Conservation (phyloP, 2,329 filamentous ascomycete genomes). For the Diplocarpon rosae region DNA sequence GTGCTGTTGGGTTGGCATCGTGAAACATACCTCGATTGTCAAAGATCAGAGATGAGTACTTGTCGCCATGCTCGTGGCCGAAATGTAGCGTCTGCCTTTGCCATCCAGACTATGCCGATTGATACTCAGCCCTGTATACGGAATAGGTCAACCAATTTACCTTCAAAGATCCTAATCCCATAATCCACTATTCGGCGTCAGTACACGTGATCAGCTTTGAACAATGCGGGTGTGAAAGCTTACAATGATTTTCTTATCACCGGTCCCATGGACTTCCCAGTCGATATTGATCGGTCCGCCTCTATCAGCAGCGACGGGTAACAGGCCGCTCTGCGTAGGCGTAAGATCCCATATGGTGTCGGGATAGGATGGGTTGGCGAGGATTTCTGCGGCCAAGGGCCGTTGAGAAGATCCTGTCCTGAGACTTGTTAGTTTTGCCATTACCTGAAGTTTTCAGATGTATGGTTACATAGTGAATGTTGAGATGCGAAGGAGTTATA, state of each 20-base stretch:
- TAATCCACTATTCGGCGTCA: slow-evolving; percentile 50
- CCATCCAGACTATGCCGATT: slow-evolving; percentile 48
- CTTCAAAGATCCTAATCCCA: slow-evolving; percentile 63
- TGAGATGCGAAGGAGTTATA: background rate
- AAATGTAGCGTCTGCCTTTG: slow-evolving; percentile 78
- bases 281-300: slow-evolving; percentile 67
- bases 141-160: slow-evolving; percentile 5
- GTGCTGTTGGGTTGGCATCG: background rate
- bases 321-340: slow-evolving; percentile 49
- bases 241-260: slow-evolving; percentile 62
- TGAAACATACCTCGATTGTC: slow-evolving; percentile 57
- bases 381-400: slow-evolving; percentile 43
- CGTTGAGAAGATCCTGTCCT: slow-evolving; percentile 13
- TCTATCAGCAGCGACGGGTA: slow-evolving; percentile 54
- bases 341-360: slow-evolving; percentile 59
- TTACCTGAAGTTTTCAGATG: background rate
- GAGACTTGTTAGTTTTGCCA: background rate
- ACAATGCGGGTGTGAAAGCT: background rate
- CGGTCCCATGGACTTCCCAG: slow-evolving; percentile 72
- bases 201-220: slow-evolving; percentile 7
- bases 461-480: background rate
- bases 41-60: slow-evolving; percentile 64
- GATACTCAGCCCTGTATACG: background rate
- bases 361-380: slow-evolving; percentile 54
- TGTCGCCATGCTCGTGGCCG: slow-evolving; percentile 55